Evolutionary conservation across 2,329 filamentous ascomycete genomes (phyloP), one percentile per base, ranked within the genome.

Genomic region (Trichoderma cornu-damae): DNA sequence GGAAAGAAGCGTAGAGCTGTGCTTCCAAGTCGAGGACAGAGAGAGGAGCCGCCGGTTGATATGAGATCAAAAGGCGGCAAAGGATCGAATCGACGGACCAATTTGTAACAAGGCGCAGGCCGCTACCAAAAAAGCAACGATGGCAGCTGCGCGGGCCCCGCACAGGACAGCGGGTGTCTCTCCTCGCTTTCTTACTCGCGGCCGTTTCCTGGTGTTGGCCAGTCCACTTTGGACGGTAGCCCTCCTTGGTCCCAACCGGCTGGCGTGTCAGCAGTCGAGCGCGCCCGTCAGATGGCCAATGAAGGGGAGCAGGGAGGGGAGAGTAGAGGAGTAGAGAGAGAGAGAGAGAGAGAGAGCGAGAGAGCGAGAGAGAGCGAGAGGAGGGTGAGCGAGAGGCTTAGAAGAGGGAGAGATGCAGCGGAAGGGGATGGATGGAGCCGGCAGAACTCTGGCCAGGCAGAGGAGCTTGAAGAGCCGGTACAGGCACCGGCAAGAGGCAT

Each of bases 161-260:
- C 62, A 61, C 60, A 28, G 43, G 60, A 58, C 59, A 48, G 55
- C 35, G 48, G 40, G 59, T 65, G 63, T 64, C 61, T 65, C 59
- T 64, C 52, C 57, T 59, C 53, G 61, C 52, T 53, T 61, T 63
- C 38, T 60, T 61, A 62, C 63, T 64, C 62, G 62, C 57, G 49
- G 61, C 54, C 48, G 58, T 35, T 59, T 60, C 12, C 42, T 43
- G 47, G 38, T 60, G 54, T 52, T 60, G 58, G 58, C 38, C 58
- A 51, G 58, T 44, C 58, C 44, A 57, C 58, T 52, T 42, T 38
- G 24, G 35, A 43, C 50, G 49, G 50, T 54, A 54, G 42, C 51
- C n/a, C 46, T 54, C 34, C 48, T 60, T 50, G 58, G 48, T 40
- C 16, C 48, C 54, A 57, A 57, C 52, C 37, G 48, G 38, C 57